phyloP scores from a whole-genome alignment of 306 rosid species.

The Sindora glabra region DNA sequence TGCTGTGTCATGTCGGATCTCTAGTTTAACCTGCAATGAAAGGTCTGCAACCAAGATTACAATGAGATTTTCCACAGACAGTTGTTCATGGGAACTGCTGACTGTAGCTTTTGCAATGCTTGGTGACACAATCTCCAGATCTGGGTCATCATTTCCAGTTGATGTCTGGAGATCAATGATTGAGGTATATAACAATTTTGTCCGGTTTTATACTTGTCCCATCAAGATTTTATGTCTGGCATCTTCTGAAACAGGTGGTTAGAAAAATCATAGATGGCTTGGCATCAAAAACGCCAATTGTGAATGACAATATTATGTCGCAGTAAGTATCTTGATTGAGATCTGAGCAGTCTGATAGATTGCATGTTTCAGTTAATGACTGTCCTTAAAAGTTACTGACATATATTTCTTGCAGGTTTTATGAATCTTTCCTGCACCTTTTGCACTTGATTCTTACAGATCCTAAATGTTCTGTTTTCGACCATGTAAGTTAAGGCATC shows the following conservation, averaged over 20 bases:
- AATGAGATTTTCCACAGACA: slow-evolving; percentile 28
- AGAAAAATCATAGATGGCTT: slow-evolving; percentile 79
- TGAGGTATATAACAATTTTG: slow-evolving; percentile 39
- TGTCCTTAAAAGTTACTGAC: slow-evolving; percentile 11
- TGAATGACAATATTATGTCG: slow-evolving; percentile 56
- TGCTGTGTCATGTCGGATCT: slow-evolving; percentile 25
- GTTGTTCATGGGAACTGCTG: slow-evolving; percentile 60
- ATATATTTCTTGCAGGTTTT: slow-evolving; percentile 59
- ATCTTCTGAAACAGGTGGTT: slow-evolving; percentile 41
- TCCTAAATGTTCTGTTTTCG: slow-evolving; percentile 64
- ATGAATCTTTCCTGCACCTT: slow-evolving; percentile 61
- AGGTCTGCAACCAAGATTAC: slow-evolving; percentile 19
- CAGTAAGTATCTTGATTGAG: slow-evolving; percentile 39
- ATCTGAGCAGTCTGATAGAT: background rate
- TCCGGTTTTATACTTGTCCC: background rate
- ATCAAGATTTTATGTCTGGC: slow-evolving; percentile 11
- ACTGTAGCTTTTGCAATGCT: slow-evolving; percentile 62
- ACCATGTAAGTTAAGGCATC: slow-evolving; percentile 59
- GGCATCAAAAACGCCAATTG: slow-evolving; percentile 46
- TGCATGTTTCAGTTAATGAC: slow-evolving; percentile 7
- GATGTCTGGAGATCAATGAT: slow-evolving; percentile 68
- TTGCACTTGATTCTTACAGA: slow-evolving; percentile 70
- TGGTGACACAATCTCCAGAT: slow-evolving; percentile 59
- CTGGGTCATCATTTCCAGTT: slow-evolving; percentile 45
- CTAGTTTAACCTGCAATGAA: slow-evolving; percentile 25